phyloP scores from a whole-genome alignment of 192 early-diverging fungal species.

The Rhizophlyctis rosea region DNA sequence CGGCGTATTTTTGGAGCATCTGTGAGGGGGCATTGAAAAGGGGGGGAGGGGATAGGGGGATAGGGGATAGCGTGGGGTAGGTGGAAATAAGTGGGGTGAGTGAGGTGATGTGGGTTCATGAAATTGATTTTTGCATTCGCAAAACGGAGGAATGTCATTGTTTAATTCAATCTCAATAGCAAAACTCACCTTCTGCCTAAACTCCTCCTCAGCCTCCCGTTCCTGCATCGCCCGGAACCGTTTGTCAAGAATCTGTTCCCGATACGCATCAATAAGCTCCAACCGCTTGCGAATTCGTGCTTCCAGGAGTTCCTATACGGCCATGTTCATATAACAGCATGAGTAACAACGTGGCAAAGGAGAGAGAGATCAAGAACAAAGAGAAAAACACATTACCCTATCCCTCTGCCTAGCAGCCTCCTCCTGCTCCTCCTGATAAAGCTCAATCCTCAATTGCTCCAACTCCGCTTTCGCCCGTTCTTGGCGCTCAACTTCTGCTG shows the following conservation, averaged over 20 bases:
- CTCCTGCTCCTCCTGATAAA: constrained; percentile 57
- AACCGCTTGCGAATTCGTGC: constrained; percentile 48
- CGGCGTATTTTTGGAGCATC: constrained; percentile 59
- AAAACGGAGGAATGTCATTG: neutral
- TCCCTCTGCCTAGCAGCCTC: constrained; percentile 38
- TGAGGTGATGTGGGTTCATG: too few relatives aligned
- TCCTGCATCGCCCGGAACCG: constrained; percentile 37
- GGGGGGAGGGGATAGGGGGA: neutral
- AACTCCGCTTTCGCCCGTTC: constrained; percentile 49
- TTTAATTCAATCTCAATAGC: neutral
- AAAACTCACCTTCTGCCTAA: constrained; percentile 42
- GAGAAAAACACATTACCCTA: constrained; percentile 26
- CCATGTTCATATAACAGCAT: constrained; percentile 10
- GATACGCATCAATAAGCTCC: constrained; percentile 57
- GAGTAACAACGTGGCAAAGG: constrained; percentile 12
- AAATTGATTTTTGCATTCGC: too few relatives aligned
- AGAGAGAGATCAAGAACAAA: too few relatives aligned
- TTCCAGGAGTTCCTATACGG: constrained; percentile 37
- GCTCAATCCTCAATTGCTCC: constrained; percentile 53
- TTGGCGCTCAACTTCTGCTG: constrained; percentile 45
- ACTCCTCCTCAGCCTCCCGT: constrained; percentile 46
- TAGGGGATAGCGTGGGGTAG: too few relatives aligned
- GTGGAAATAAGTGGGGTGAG: too few relatives aligned
- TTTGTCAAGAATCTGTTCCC: constrained; percentile 52
- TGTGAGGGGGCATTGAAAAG: too few relatives aligned